These are phyloP conservation scores for Cenchrus purpureus DNA, from an alignment of 176 grass and related monocot species.

Conservation along the genomic window DNA sequence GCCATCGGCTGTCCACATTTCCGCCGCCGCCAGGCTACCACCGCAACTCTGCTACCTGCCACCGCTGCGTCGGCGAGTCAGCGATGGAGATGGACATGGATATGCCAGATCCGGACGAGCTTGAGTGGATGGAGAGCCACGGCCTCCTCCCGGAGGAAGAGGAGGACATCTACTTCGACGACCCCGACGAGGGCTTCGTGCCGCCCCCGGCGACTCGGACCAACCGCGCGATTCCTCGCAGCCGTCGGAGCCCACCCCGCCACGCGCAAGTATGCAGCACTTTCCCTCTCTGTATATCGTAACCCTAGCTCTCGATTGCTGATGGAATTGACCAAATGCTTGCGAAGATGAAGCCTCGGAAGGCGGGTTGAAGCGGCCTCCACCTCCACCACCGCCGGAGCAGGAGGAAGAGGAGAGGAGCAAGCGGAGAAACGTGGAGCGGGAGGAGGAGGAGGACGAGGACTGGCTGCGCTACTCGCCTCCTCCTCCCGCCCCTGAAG, in stretches of 20 bases:
- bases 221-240: constrained; percentile 3
- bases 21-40: constrained; percentile 39
- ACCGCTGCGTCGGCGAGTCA: constrained; percentile 29
- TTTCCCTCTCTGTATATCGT: not conserved
- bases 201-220: not conserved
- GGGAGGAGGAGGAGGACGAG: constrained; percentile 35
- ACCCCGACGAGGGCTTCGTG: constrained; percentile 22
- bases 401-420: constrained; percentile 59
- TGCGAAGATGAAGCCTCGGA: constrained; percentile 22
- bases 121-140: constrained; percentile 84
- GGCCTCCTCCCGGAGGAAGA: constrained; percentile 55
- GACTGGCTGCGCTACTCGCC: constrained; percentile 48
- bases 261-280: constrained; percentile 21
- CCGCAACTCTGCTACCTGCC: constrained; percentile 11
- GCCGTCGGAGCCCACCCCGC: not conserved
- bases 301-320: not conserved
- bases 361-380: constrained; percentile 47
- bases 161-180: constrained; percentile 37
- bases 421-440: constrained; percentile 42
- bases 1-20: constrained; percentile 26
- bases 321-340: constrained; percentile 20
- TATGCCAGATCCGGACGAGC: constrained; percentile 78
- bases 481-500: constrained; percentile 33
- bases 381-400: constrained; percentile 43
- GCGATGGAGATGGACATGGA: constrained; percentile 70